phyloP scores from a whole-genome alignment of 2,329 filamentous ascomycete genomes.

The Colletotrichum acutatum region DNA sequence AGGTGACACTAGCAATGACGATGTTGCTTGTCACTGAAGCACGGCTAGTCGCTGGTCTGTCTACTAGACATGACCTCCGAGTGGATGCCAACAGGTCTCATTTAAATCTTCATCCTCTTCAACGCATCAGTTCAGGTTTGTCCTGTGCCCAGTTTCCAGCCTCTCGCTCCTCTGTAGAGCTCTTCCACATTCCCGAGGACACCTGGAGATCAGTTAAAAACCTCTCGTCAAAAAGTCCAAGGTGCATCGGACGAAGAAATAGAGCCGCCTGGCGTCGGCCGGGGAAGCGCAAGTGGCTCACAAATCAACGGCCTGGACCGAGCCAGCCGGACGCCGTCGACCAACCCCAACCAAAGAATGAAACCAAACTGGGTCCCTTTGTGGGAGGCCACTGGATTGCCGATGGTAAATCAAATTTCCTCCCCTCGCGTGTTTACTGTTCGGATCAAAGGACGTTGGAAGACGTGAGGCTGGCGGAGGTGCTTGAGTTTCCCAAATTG shows the following conservation, averaged over 20 bases:
- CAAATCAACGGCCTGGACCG: background rate
- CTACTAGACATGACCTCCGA: background rate
- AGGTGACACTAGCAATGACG: slow-evolving; percentile 3
- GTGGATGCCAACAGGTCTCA: background rate
- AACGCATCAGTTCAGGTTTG: background rate
- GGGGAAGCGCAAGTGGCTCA: background rate
- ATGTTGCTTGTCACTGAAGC: background rate
- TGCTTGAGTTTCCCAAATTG: background rate
- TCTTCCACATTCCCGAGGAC: background rate
- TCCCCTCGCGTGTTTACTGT: background rate
- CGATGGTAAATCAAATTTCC: background rate
- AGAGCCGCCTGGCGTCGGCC: background rate
- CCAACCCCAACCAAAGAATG: background rate
- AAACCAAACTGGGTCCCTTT: background rate
- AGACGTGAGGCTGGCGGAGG: background rate
- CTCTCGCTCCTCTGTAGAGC: background rate
- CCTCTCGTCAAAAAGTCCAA: background rate
- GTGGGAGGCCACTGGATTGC: background rate
- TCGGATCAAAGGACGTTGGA: slow-evolving; percentile 20
- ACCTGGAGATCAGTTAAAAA: background rate
- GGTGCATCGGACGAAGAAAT: background rate
- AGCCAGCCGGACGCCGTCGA: background rate
- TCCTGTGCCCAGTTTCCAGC: background rate
- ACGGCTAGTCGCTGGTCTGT: background rate
- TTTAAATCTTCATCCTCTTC: background rate